Evolutionary conservation across 768 basidiomycete genomes (phyloP).

Genomic region (Rhodocollybia butyracea): DNA sequence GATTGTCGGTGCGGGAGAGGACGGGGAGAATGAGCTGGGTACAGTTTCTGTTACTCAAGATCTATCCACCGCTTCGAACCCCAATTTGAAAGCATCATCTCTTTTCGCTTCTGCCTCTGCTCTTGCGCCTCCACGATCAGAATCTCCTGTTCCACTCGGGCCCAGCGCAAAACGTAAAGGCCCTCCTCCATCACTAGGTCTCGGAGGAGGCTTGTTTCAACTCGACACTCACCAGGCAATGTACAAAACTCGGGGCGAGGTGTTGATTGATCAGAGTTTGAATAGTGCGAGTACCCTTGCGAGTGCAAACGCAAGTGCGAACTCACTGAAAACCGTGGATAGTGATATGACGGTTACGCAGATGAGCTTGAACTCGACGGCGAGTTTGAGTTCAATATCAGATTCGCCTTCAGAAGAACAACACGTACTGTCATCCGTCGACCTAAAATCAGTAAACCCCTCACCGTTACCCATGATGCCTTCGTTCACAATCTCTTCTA

Average conservation of each 20-base stretch:
- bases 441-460: constrained; percentile 13
- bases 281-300: neutral
- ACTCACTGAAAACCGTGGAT: neutral
- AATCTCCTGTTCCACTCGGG: neutral
- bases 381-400: neutral
- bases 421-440: neutral
- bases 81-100: no score
- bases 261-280: constrained; percentile 51
- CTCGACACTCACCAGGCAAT: constrained; percentile 57
- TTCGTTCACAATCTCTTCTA: constrained; percentile 28
- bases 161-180: neutral
- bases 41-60: no score
- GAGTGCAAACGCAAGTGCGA: no score
- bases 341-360: constrained; percentile 1
- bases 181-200: constrained; percentile 4
- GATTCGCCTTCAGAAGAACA: constrained; percentile 6
- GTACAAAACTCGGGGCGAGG: constrained; percentile 44
- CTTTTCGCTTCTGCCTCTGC: neutral
- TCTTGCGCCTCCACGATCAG: neutral
- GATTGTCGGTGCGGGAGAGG: constrained; percentile 41
- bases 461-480: constrained; percentile 61
- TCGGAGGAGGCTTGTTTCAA: constrained; percentile 56
- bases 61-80: no score
- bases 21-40: no score
- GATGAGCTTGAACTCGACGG: neutral